These are phyloP conservation scores for Acaromyces ingoldii DNA, from an alignment of 1,284 basidiomycete species.

Conservation along the genomic window DNA sequence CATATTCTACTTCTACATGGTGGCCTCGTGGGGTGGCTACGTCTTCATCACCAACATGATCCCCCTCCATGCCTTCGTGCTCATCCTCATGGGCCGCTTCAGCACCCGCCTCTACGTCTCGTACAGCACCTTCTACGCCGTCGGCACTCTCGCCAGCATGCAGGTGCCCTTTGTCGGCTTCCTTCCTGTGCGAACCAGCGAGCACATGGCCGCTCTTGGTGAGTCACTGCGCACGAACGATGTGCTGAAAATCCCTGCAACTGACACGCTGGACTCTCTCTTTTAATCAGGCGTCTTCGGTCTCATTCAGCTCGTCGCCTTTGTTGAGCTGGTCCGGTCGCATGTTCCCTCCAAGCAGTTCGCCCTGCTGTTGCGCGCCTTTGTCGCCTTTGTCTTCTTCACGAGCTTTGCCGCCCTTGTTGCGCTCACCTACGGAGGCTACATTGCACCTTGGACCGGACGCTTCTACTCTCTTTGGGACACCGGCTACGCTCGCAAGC, in stretches of 20 bases:
- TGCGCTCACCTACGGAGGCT: conserved; percentile 83
- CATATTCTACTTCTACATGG: conserved; percentile 99
- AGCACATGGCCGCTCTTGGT: conserved; percentile 98
- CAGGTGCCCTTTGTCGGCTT: conserved; percentile 99
- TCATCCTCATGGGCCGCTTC: conserved; percentile 96
- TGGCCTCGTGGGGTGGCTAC: conserved; percentile 99
- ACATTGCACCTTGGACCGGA: conserved; percentile 98
- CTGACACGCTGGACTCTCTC: conserved; percentile 6
- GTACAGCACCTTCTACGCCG: conserved; percentile 95
- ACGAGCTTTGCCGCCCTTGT: conserved; percentile 54
- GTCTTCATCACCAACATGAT: conserved; percentile 99
- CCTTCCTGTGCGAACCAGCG: conserved; percentile 93
- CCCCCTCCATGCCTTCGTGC: conserved; percentile 84
- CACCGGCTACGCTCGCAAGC: conserved; percentile 94
- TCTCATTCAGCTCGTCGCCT: conserved; percentile 90
- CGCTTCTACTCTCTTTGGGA: conserved; percentile 99
- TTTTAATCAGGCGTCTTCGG: conserved; percentile 74
- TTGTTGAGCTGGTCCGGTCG: conserved; percentile 79
- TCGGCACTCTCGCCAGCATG: conserved; percentile 96
- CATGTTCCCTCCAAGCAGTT: conserved; percentile 92
- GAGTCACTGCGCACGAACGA: conserved; percentile 20
- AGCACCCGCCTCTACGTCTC: conserved; percentile 86
- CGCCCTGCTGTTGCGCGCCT: conserved; percentile 60
- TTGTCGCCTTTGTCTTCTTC: conserved; percentile 69
- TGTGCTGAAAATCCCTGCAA: not conserved